Conservation (phyloP, 2,329 filamentous ascomycete genomes). For the Paecilomyces fulvus region DNA sequence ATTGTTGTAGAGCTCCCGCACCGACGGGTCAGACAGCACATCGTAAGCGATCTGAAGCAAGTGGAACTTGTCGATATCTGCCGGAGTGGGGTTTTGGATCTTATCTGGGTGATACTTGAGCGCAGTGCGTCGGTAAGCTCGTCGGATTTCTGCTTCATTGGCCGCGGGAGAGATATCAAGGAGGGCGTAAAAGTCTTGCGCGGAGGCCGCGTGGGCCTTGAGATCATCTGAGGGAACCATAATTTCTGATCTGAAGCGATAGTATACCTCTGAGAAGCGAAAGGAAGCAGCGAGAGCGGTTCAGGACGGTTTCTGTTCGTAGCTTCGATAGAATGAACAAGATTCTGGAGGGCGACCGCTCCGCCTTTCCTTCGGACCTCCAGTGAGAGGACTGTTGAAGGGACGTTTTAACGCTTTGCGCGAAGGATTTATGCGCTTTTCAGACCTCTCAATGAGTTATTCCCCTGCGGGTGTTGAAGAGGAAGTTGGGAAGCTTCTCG, state of each 20-base stretch:
- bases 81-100: conserved; percentile 56
- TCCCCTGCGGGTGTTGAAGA: not conserved
- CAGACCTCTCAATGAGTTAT: not conserved
- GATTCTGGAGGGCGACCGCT: not conserved
- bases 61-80: conserved; percentile 74
- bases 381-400: not conserved
- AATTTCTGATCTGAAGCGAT: not conserved
- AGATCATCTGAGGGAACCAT: conserved; percentile 36
- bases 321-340: not conserved
- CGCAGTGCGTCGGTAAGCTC: conserved; percentile 75
- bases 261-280: not conserved
- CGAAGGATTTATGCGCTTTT: not conserved
- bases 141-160: conserved; percentile 64
- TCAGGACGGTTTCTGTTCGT: too few relatives aligned
- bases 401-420: not conserved
- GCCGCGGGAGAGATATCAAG: conserved; percentile 59
- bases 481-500: not conserved
- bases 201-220: conserved; percentile 52
- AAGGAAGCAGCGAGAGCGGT: not conserved
- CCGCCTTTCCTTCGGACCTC: not conserved
- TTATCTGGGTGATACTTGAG: conserved; percentile 95
- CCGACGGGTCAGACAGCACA: conserved; percentile 61
- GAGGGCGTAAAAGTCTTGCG: conserved; percentile 69
- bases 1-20: conserved; percentile 70
- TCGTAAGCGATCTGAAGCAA: conserved; percentile 78